phyloP scores from a whole-genome alignment of 495 filamentous ascomycete genomes.

The Filosporella fistucella region DNA sequence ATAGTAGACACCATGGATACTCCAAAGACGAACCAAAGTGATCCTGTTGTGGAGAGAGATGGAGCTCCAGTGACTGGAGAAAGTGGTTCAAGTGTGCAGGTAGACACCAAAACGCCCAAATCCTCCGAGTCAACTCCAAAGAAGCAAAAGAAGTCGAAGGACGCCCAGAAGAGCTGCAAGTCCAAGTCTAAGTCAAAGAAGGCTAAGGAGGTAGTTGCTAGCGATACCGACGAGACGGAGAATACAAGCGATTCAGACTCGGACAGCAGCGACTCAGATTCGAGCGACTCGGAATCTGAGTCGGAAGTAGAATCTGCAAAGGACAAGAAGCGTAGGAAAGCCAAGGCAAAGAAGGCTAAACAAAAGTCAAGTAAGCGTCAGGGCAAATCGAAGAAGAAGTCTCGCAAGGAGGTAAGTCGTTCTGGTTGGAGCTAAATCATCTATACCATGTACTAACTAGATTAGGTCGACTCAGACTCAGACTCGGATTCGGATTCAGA shows the following conservation, averaged over 20 bases:
- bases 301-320: constrained; percentile 31
- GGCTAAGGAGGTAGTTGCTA: constrained; percentile 27
- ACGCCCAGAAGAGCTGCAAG: constrained; percentile 25
- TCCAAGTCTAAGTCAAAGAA: constrained; percentile 30
- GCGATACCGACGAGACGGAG: constrained; percentile 23
- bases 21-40: constrained; percentile 23
- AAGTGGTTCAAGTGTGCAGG: constrained; percentile 13
- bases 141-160: constrained; percentile 37
- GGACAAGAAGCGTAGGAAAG: constrained; percentile 38
- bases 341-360: constrained; percentile 32
- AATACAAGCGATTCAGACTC: constrained; percentile 21
- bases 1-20: constrained; percentile 21
- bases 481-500: constrained; percentile 29
- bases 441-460: constrained; percentile 11
- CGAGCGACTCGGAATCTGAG: constrained; percentile 20
- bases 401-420: constrained; percentile 14
- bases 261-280: constrained; percentile 21
- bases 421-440: not conserved
- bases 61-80: constrained; percentile 6
- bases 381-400: constrained; percentile 23
- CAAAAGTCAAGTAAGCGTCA: constrained; percentile 24
- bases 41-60: constrained; percentile 18
- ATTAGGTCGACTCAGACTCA: constrained; percentile 14
- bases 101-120: constrained; percentile 16
- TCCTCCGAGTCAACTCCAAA: constrained; percentile 13